phyloP scores from a whole-genome alignment of 768 basidiomycete genomes.

The Rhizopogon vinicolor region DNA sequence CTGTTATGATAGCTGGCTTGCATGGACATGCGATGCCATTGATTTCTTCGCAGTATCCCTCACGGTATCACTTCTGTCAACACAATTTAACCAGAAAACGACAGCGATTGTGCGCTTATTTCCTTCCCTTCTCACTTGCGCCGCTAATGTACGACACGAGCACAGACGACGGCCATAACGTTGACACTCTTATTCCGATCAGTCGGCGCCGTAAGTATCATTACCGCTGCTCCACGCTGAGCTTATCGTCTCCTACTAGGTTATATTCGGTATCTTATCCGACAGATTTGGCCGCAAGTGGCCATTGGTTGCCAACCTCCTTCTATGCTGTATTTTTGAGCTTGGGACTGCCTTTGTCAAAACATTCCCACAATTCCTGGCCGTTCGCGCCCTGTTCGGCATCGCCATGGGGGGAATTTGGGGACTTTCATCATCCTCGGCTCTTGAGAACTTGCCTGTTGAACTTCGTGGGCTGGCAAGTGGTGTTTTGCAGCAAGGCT shows the following conservation, averaged over 20 bases:
- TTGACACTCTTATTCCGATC: slow-evolving; percentile 91
- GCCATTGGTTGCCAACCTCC: slow-evolving; percentile 77
- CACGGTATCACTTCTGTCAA: slow-evolving; percentile 40
- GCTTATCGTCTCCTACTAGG: slow-evolving; percentile 11
- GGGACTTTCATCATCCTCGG: slow-evolving; percentile 78
- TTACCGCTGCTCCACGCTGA: neutral
- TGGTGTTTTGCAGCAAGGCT: slow-evolving; percentile 86
- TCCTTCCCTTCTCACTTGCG: neutral
- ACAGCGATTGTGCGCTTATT: slow-evolving; percentile 37
- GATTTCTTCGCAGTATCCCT: slow-evolving; percentile 82
- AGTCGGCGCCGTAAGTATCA: slow-evolving; percentile 52
- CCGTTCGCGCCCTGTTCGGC: slow-evolving; percentile 77
- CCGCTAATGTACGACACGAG: neutral
- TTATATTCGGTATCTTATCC: slow-evolving; percentile 80
- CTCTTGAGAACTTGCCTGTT: slow-evolving; percentile 86
- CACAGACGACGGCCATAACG: slow-evolving; percentile 76
- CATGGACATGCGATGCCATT: slow-evolving; percentile 84
- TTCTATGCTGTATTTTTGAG: slow-evolving; percentile 68
- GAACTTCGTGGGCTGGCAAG: slow-evolving; percentile 81
- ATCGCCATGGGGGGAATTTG: slow-evolving; percentile 89
- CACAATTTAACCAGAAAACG: slow-evolving; percentile 41
- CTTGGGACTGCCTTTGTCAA: slow-evolving; percentile 79
- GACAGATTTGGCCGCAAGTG: slow-evolving; percentile 94
- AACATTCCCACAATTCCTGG: slow-evolving; percentile 77
- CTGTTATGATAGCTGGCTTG: slow-evolving; percentile 54